Conservation (phyloP, 768 basidiomycete species). For the Pulveroboletus sp. region DNA sequence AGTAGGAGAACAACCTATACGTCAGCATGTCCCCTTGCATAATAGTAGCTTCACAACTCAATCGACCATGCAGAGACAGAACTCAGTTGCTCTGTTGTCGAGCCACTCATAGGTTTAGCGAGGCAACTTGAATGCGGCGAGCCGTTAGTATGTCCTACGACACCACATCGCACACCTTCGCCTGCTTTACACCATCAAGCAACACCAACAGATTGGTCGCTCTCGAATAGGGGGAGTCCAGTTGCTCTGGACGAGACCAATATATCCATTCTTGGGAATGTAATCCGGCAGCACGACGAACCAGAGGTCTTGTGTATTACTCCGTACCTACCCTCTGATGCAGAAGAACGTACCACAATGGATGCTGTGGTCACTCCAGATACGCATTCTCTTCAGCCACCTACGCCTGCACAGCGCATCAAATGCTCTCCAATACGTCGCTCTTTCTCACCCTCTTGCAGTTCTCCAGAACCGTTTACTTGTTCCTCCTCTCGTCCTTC, state of each 20-base stretch:
- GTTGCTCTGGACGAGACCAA: neutral
- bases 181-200: constrained; percentile 11
- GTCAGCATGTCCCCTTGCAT: constrained; percentile 10
- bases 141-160: neutral
- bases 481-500: neutral
- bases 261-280: neutral
- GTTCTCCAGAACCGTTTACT: constrained; percentile 5
- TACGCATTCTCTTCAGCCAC: constrained; percentile 18
- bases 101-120: neutral
- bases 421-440: constrained; percentile 3
- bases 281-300: constrained; percentile 1
- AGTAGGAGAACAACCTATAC: neutral
- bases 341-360: constrained; percentile 10
- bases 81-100: neutral
- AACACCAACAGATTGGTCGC: constrained; percentile 32
- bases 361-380: constrained; percentile 5
- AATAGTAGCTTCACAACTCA: neutral
- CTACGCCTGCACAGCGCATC: constrained; percentile 28
- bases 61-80: constrained; percentile 5
- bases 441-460: constrained; percentile 3
- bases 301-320: neutral
- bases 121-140: neutral
- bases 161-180: constrained; percentile 7
- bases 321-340: constrained; percentile 3
- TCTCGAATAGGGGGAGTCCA: constrained; percentile 21